Conservation (phyloP, 768 basidiomycete species). For the Hebeloma cylindrosporum region DNA sequence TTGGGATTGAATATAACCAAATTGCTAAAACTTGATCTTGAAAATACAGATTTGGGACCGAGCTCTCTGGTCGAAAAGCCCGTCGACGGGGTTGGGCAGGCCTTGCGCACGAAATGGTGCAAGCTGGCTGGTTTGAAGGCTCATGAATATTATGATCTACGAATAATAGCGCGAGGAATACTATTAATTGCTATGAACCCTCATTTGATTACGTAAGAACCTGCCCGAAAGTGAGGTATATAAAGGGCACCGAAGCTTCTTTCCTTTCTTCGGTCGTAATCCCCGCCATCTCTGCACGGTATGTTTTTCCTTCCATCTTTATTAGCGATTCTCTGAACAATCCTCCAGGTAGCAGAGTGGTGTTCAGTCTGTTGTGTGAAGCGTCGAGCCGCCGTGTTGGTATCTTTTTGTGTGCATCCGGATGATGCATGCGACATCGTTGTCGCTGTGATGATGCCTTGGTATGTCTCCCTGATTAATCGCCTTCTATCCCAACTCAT, state of each 20-base stretch:
- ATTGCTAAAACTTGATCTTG: not conserved
- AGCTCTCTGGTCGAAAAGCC: constrained; percentile 76
- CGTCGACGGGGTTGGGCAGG: constrained; percentile 62
- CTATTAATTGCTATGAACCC: not conserved
- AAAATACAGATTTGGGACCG: constrained; percentile 80
- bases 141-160: not conserved
- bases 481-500: too few relatives aligned
- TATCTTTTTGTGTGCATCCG: not conserved
- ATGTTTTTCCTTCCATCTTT: not conserved
- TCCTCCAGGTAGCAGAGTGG: not conserved
- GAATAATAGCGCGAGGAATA: not conserved
- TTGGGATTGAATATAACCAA: not conserved
- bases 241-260: constrained; percentile 4
- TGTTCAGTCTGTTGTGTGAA: constrained; percentile 1
- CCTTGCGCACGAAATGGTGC: constrained; percentile 70
- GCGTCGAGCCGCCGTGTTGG: not conserved
- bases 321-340: not conserved
- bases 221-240: constrained; percentile 22
- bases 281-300: constrained; percentile 18
- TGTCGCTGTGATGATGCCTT: too few relatives aligned
- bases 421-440: too few relatives aligned
- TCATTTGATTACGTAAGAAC: constrained; percentile 10
- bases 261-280: constrained; percentile 17
- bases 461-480: too few relatives aligned
- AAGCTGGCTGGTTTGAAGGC: constrained; percentile 72